Percentiles rank a stretch among this genome's conserved stretches.
Evolutionary conservation across 352 stramenopile genomes (phyloP).

Genomic region (Phytophthora kernoviae): DNA sequence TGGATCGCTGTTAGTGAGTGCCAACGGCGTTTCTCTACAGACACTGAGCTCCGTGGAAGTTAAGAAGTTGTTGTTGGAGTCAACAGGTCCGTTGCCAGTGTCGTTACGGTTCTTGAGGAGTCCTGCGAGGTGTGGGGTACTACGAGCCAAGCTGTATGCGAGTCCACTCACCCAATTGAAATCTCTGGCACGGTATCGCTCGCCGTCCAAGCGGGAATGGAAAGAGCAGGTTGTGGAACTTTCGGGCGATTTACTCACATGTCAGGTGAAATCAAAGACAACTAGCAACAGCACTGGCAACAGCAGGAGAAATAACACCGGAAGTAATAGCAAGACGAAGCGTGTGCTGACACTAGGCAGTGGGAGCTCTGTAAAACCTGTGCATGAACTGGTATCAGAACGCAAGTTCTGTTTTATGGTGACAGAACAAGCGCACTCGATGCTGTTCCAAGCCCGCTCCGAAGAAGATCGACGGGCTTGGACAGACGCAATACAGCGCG

Average conservation of each 20-base stretch:
- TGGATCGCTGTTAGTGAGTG: slow-evolving; percentile 64
- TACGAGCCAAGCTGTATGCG: slow-evolving; percentile 59
- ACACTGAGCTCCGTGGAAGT: slow-evolving; percentile 56
- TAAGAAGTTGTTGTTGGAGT: slow-evolving; percentile 44
- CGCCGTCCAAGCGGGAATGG: slow-evolving; percentile 39
- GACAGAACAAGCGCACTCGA: slow-evolving; percentile 56
- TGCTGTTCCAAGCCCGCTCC: slow-evolving; percentile 67
- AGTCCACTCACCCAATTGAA: slow-evolving; percentile 64
- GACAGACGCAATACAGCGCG: slow-evolving; percentile 66
- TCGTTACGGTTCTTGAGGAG: slow-evolving; percentile 56
- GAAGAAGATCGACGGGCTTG: slow-evolving; percentile 57
- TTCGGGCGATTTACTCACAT: slow-evolving; percentile 65
- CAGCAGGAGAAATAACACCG: slow-evolving; percentile 15
- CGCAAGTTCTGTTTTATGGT: slow-evolving; percentile 76
- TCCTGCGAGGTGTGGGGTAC: slow-evolving; percentile 48
- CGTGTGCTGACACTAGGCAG: slow-evolving; percentile 49
- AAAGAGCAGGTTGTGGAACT: slow-evolving; percentile 72
- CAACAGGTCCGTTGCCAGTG: slow-evolving; percentile 35
- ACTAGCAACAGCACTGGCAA: slow-evolving; percentile 18
- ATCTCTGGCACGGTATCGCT: slow-evolving; percentile 57
- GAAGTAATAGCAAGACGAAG: slow-evolving; percentile 30
- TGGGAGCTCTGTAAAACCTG: slow-evolving; percentile 58
- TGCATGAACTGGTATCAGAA: slow-evolving; percentile 67
- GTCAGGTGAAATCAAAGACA: slow-evolving; percentile 31
- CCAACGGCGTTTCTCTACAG: slow-evolving; percentile 66